A percentile compares a stretch with the other conserved stretches of the same genome.
These are phyloP conservation scores for Aspergillus affinis DNA, from an alignment of 495 filamentous ascomycete species.

Conservation along the genomic window DNA sequence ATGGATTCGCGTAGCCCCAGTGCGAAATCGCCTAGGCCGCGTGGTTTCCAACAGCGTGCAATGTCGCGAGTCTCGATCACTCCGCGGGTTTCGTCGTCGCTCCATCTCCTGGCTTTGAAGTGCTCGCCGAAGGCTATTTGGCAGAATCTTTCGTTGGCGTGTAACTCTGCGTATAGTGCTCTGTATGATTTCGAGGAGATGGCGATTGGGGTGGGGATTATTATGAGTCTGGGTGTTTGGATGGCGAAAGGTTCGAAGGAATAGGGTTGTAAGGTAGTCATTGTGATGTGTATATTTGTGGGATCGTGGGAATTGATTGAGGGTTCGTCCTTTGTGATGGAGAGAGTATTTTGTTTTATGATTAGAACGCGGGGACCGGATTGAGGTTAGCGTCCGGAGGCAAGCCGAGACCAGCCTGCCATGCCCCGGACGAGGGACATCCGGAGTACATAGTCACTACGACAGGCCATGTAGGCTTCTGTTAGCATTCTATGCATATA, in stretches of 20 bases:
- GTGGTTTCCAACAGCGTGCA: conserved; percentile 19
- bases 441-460: no score
- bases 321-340: no score
- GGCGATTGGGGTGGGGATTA: conserved; percentile 26
- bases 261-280: no score
- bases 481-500: no score
- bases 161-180: conserved; percentile 20
- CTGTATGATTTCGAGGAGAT: conserved; percentile 18
- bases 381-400: no score
- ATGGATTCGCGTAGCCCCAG: conserved; percentile 16
- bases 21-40: conserved; percentile 25
- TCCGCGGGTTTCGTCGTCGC: conserved; percentile 22
- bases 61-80: conserved; percentile 26
- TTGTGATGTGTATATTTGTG: no score
- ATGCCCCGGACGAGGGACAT: no score
- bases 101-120: conserved; percentile 22
- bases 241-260: conserved; percentile 15
- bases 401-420: no score
- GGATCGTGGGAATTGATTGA: no score
- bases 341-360: no score
- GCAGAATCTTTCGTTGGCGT: conserved; percentile 24
- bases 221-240: conserved; percentile 20
- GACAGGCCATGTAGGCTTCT: no score
- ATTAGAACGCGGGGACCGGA: no score
- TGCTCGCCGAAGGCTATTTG: conserved; percentile 24